These are phyloP conservation scores for Beauveria sp. DNA, from an alignment of 2,329 filamentous ascomycete genomes.

Conservation along the genomic window DNA sequence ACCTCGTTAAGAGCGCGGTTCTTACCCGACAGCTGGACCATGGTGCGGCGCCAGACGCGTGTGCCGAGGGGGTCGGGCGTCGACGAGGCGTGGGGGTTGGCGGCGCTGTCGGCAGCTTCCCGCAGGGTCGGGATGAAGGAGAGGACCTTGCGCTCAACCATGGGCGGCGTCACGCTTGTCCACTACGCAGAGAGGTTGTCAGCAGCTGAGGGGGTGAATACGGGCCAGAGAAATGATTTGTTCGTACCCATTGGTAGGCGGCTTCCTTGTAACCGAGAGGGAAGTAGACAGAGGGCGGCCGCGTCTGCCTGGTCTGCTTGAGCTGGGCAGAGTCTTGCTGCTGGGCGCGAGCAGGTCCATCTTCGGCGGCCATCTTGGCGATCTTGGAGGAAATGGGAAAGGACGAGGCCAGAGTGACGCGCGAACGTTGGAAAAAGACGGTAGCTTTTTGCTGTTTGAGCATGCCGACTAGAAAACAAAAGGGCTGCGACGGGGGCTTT, in stretches of 20 bases:
- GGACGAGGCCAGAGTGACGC: slow-evolving; percentile 28
- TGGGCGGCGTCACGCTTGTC: slow-evolving; percentile 71
- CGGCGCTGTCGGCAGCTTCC: slow-evolving; percentile 62
- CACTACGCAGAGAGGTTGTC: slow-evolving; percentile 48
- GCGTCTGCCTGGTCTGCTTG: slow-evolving; percentile 22
- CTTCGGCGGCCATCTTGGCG: slow-evolving; percentile 28
- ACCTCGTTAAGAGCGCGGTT: slow-evolving; percentile 89
- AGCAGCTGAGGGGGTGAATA: background rate
- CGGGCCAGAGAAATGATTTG: background rate
- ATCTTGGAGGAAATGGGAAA: slow-evolving; percentile 15
- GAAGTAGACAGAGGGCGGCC: slow-evolving; percentile 48
- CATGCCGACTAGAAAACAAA: slow-evolving; percentile 29
- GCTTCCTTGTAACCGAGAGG: slow-evolving; percentile 89
- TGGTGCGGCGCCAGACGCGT: slow-evolving; percentile 75
- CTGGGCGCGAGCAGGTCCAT: slow-evolving; percentile 18
- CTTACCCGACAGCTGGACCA: slow-evolving; percentile 79
- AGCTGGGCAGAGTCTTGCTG: slow-evolving; percentile 17
- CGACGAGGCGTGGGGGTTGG: slow-evolving; percentile 33
- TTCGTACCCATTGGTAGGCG: slow-evolving; percentile 74
- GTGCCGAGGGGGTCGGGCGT: slow-evolving; percentile 74
- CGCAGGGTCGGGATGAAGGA: slow-evolving; percentile 77
- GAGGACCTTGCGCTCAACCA: slow-evolving; percentile 83
- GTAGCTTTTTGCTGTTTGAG: slow-evolving; percentile 35
- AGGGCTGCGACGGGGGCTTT: slow-evolving; percentile 17
- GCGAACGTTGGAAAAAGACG: slow-evolving; percentile 34